Base-by-base conservation (phyloP, 805 yeast species). In the Pichia phayaonensis region DNA sequence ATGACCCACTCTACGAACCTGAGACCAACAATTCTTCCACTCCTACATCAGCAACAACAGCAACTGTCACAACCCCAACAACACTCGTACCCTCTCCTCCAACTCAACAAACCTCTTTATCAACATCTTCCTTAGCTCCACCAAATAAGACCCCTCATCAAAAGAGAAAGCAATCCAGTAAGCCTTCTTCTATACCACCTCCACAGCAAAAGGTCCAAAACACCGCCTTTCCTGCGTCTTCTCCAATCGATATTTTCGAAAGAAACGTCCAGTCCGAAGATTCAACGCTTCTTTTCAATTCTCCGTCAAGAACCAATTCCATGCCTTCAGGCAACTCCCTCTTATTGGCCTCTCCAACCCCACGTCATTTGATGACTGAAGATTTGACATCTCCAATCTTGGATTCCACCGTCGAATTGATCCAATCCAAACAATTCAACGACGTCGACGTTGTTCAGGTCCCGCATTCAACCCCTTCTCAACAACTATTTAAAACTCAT, bases 351-450 rank as follows among this genome's bases (percentile, higher is more conserved):
- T 31, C 42, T 29, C 24, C 20, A n/a, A 41, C 42, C 15, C 56
- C 56, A 22, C 23, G 49, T 8, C 63, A 67, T 58, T 50, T 61
- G 72, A 68, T 58, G 67, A 73, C 66, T 58, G 86, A 87, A 64
- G 86, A 89, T 65, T 78, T 68, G 57, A 86, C 88, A 21, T 86
- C 95, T 2, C 90, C 96, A 0, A 87, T 87, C 8, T 71, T 88
- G 57, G 95, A 87, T 59, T 88, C 95, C 10, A 78, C 94, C 5
- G 75, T 82, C 20, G 79, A 84, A 53, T 71, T 86, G 38, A 73
- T 81, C 42, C 77, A 82, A 15, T 81, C 81, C 58, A 60, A 68
- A 12, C 79, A 84, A 59, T 74, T 89, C 53, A 84, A 85, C 56
- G 75, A 77, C 49, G 81, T 86, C 15, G 90, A 86, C 53, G 78